Base-by-base conservation (phyloP, 768 basidiomycete species). In the Melanogaster broomeanus region DNA sequence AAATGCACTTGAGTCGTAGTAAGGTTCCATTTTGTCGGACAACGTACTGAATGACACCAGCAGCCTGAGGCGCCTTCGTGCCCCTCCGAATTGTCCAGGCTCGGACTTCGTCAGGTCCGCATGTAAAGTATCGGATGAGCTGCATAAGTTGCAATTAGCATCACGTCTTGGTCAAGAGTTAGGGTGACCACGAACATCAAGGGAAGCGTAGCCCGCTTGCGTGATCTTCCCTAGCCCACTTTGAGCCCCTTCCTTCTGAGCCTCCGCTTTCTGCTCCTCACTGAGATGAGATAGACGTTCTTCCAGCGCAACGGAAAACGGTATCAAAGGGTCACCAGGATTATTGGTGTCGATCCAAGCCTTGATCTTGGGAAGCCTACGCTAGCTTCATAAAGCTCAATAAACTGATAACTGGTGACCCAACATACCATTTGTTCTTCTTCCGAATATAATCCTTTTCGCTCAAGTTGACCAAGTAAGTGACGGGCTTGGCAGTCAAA, bases 291-390 rank as follows among this genome's bases (percentile, higher is more conserved):
- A 83, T 9, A 99, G 77, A 35, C 95, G 87, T 71, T 99, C 93
- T 69, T 99, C 97, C 40, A 98, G 77, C 6, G 95, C 83, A 47
- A 99, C 97, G 25, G 93, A 95, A 78, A 98, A 98, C 12, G 97
- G 97, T 58, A 99, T 96, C 55, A 99, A 81, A 16, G 85, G 83
- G 62, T 99, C 97, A 45, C 97, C 97, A 2, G 96, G 86, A 75
- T 97, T 98, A 75, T 98, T 82, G 65, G 85, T 81, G 73, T 98
- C 95, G 64, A 99, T 96, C 97, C 97, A 99, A 25, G 73, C 89
- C 69, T 98, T 98, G 79, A 98, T 98, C 76, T 96, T 97, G 18
- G 94, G 82, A 28, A 98, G 74, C 91, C 89, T 91, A 49, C 7
- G 18, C n/a, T 18, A 21, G 22, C 25, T 49, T 15, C 15, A 48